Conservation (phyloP, 2,329 filamentous ascomycete genomes). For the Epichloe brachyelytri region DNA sequence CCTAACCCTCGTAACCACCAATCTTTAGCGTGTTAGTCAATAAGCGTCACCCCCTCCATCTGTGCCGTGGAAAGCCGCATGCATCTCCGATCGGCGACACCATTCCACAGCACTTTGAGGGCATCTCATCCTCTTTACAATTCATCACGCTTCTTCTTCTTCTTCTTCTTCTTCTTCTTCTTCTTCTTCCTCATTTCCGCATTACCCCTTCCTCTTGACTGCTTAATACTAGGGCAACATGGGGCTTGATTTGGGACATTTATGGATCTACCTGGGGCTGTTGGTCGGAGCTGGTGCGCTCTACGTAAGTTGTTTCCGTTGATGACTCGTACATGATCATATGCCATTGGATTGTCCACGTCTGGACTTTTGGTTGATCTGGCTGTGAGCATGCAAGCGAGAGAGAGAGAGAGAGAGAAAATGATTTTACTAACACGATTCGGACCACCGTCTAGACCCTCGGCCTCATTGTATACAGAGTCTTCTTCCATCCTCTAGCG, state of each 20-base stretch:
- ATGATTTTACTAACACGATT: background rate
- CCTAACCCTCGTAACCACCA: conserved; percentile 1
- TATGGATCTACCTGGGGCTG: conserved; percentile 28
- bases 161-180: background rate
- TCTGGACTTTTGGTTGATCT: no score
- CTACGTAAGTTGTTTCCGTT: conserved; percentile 25
- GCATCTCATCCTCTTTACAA: background rate
- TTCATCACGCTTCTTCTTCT: background rate
- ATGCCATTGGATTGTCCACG: no score
- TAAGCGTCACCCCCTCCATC: conserved; percentile 3
- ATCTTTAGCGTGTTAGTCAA: conserved; percentile 8
- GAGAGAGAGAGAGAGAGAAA: background rate
- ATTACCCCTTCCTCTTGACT: background rate
- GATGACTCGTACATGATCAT: background rate
- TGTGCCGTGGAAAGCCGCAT: conserved; percentile 9
- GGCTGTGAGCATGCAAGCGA: no score
- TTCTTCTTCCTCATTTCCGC: background rate
- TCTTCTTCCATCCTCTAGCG: conserved; percentile 52
- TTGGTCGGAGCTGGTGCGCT: conserved; percentile 21
- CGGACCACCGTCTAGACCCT: conserved; percentile 17
- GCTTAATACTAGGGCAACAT: conserved; percentile 9
- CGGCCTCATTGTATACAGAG: conserved; percentile 37
- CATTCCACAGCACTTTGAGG: background rate
- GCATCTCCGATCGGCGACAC: conserved; percentile 6
- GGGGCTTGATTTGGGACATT: conserved; percentile 19